Percentiles rank a stretch among this genome's conserved stretches.
These are phyloP conservation scores for Kodamaea ohmeri DNA, from an alignment of 1,139 yeast species.

Conservation along the genomic window DNA sequence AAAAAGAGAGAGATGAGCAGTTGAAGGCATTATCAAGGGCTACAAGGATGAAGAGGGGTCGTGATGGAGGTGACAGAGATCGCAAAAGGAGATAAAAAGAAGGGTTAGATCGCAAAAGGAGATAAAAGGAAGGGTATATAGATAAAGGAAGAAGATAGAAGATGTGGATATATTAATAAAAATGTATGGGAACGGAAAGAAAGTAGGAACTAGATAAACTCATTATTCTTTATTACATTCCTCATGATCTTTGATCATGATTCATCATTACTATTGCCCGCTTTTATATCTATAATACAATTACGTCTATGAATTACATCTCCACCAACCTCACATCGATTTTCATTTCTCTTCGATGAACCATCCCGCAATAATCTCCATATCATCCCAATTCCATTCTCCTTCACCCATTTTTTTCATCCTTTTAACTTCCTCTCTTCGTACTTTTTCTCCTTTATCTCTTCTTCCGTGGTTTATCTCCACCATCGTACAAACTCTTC, in stretches of 20 bases:
- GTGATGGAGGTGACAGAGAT: not conserved
- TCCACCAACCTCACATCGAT: not conserved
- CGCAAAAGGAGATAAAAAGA: conserved; percentile 1
- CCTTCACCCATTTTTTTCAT: no score
- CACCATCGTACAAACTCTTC: conserved; percentile 59
- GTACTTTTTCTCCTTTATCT: not conserved
- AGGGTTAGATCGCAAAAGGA: not conserved
- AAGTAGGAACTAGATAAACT: conserved; percentile 4
- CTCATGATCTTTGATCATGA: not conserved
- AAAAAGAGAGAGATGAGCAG: conserved; percentile 57
- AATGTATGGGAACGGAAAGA: not conserved
- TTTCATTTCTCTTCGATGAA: not conserved
- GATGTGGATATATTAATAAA: conserved; percentile 3
- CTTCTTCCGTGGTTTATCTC: conserved; percentile 34
- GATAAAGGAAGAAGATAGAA: no score
- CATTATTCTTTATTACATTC: conserved; percentile 10
- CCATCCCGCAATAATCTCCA: no score
- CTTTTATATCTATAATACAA: no score
- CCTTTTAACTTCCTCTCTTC: not conserved
- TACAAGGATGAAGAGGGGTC: conserved; percentile 39
- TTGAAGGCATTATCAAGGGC: conserved; percentile 57
- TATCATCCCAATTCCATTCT: no score
- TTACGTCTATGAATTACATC: no score
- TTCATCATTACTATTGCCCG: no score
- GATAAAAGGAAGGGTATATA: no score